Base-by-base conservation (phyloP, 345 rosid genomes). In the Rhizophora apiculata region DNA sequence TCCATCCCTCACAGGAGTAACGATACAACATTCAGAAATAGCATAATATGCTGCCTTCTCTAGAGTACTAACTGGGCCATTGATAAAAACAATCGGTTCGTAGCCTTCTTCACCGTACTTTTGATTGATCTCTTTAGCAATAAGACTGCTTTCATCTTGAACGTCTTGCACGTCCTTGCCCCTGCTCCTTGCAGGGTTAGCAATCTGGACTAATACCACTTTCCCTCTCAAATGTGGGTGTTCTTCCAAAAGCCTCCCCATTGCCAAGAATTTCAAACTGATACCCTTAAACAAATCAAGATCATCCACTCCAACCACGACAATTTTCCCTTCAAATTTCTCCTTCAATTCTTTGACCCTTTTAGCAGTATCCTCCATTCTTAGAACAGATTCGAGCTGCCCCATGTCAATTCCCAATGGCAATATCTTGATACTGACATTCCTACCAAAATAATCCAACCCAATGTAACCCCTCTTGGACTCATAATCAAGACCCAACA, bases 381-480 rank as follows among this genome's bases (percentile, higher is more conserved):
- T 76, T 74, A 87, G 55, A 19, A 82, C 68, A 8, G 84, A 79
- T 29, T 84, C 77, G 65, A 89, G 84, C 81, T 86, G 93, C 9
- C 84, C 88, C 93, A 85, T 85, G 34, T 92, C 93, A 69, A 92
- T 89, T 60, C 97, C 97, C 24, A 63, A 82, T 4, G 93, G 96
- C 72, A 80, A 75, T 63, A 91, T 91, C 93, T 89, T 91, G 68
- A 91, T 75, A 68, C 80, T 87, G 46, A 91, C 92, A 8, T 87
- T 86, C 68, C 96, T 81, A 16, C 97, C 97, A 51, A 60, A 88
- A 67, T 89, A 92, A 6, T 92, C 97, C 10, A 92, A 67, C 52
- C 93, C 93, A 86, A 89, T 88, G 87, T 86, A 82, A 34, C 97
- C 97, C 74, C 97, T 84, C 34, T 86, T 89, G 8, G 92, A 92